phyloP scores from a whole-genome alignment of 1,139 yeast species.

The Kodamaea sp. region DNA sequence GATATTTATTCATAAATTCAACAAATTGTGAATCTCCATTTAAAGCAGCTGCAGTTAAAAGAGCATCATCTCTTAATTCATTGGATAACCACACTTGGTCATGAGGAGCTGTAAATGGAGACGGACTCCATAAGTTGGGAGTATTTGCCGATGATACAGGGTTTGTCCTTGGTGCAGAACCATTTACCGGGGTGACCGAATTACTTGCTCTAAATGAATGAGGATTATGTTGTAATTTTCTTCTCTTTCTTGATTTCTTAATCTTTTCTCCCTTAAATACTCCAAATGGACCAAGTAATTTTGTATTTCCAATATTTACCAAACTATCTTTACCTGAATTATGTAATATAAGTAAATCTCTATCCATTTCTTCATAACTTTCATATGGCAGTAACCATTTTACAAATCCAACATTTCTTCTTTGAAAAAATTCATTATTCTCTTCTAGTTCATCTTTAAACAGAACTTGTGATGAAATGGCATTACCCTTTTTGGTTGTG shows the following conservation, averaged over 20 bases:
- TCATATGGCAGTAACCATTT: slow-evolving; percentile 62
- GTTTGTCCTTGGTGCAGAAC: slow-evolving; percentile 1
- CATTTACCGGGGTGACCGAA: background rate
- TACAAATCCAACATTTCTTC: slow-evolving; percentile 77
- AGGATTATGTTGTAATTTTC: background rate
- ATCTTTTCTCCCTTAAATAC: slow-evolving; percentile 43
- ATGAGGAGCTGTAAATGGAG: slow-evolving; percentile 14
- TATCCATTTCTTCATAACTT: slow-evolving; percentile 79
- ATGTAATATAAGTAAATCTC: slow-evolving; percentile 61
- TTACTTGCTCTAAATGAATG: background rate
- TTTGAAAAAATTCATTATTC: slow-evolving; percentile 48
- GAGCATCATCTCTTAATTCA: slow-evolving; percentile 67
- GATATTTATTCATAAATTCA: slow-evolving; percentile 45
- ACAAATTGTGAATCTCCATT: slow-evolving; percentile 59
- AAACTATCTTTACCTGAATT: slow-evolving; percentile 42
- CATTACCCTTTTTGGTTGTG: slow-evolving; percentile 24
- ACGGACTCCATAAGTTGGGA: background rate
- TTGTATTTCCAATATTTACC: slow-evolving; percentile 43
- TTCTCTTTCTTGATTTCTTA: slow-evolving; percentile 3
- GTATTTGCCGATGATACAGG: slow-evolving; percentile 1
- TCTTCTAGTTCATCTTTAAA: slow-evolving; percentile 18
- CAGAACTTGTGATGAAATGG: slow-evolving; percentile 24
- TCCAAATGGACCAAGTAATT: slow-evolving; percentile 77
- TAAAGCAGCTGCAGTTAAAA: slow-evolving; percentile 69
- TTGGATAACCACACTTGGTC: slow-evolving; percentile 62